Conservation (phyloP, 768 basidiomycete genomes). For the Multifurca ochricompacta region DNA sequence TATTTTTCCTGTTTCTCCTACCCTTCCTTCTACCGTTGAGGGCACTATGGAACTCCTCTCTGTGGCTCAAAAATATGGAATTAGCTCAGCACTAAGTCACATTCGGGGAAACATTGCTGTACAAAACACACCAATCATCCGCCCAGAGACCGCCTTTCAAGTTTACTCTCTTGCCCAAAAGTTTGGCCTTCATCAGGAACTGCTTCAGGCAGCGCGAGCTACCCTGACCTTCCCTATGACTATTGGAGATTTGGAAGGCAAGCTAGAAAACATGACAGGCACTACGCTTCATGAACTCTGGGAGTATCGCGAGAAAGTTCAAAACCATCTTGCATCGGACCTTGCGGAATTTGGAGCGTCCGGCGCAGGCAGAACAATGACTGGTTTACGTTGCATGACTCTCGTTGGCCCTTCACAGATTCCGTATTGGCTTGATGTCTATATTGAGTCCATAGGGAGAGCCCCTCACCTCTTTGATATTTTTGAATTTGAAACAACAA, state of each 20-base stretch:
- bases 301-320: not conserved
- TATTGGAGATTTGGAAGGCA: not conserved
- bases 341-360: not conserved
- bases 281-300: not conserved
- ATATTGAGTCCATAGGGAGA: too few relatives aligned
- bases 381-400: too few relatives aligned
- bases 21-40: not conserved
- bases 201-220: not conserved
- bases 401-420: too few relatives aligned
- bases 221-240: not conserved
- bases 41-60: not conserved
- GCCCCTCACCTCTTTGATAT: not conserved
- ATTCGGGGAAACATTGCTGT: not conserved
- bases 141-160: not conserved
- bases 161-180: not conserved
- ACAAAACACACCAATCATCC: not conserved
- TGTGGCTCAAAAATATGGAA: not conserved
- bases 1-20: not conserved
- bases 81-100: not conserved
- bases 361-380: too few relatives aligned
- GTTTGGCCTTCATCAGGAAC: not conserved
- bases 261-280: not conserved
- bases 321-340: not conserved
- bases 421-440: too few relatives aligned
- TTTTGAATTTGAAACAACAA: not conserved